These are phyloP conservation scores for Glaciozyma martinii DNA, from an alignment of 768 basidiomycete species.

Conservation along the genomic window DNA sequence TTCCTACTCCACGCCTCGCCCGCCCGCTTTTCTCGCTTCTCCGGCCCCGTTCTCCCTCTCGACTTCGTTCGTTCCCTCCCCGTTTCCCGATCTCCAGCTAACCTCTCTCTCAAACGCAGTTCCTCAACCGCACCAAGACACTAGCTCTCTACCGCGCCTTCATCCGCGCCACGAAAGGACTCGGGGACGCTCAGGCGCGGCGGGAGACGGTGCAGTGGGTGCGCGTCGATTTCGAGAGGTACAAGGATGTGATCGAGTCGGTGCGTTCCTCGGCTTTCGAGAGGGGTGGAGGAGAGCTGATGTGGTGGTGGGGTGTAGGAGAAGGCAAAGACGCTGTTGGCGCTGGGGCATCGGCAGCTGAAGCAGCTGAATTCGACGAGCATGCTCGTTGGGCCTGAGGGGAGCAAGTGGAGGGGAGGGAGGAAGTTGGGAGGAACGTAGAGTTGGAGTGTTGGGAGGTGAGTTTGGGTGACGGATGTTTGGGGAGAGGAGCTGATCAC, in stretches of 20 bases:
- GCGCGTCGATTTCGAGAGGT: constrained; percentile 30
- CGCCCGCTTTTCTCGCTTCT: constrained; percentile 14
- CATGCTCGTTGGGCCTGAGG: constrained; percentile 21
- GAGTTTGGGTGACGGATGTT: no score
- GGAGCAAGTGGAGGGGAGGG: constrained; percentile 24
- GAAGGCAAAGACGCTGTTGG: constrained; percentile 26
- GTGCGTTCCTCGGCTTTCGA: constrained; percentile 2
- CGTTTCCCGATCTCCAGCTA: not conserved
- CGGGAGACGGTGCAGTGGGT: constrained; percentile 30
- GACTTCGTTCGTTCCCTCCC: constrained; percentile 16
- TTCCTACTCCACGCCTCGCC: not conserved
- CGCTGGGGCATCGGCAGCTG: constrained; percentile 26
- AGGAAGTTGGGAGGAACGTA: not conserved
- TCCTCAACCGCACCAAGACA: constrained; percentile 27
- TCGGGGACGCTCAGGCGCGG: constrained; percentile 17
- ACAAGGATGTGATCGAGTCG: constrained; percentile 21
- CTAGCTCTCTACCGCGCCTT: constrained; percentile 31
- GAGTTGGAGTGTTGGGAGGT: no score
- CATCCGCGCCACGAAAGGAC: constrained; percentile 25
- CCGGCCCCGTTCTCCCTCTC: constrained; percentile 20
- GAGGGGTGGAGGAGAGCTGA: not conserved
- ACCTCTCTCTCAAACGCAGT: constrained; percentile 6
- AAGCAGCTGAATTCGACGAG: constrained; percentile 30
- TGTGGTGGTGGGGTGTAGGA: constrained; percentile 7
- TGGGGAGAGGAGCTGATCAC: no score